Evolutionary conservation across 345 rosid species (phyloP), one percentile per base, ranked within the genome.

Genomic region (Noccaea caerulescens): DNA sequence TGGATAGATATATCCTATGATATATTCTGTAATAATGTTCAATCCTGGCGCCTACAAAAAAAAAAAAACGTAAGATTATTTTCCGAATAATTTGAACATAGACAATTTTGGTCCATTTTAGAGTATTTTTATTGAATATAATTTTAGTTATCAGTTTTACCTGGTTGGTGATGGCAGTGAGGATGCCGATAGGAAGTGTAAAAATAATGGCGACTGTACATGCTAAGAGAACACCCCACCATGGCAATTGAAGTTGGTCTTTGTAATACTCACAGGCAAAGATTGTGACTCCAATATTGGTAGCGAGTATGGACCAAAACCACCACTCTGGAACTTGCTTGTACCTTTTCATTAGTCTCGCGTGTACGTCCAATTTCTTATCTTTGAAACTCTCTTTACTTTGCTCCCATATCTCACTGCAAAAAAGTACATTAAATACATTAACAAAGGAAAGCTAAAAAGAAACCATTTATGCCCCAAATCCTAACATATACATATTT

Each of bases 171-270:
- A 89, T 89, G 57, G 99, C 98, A 1, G 98, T 94, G 72, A 94
- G 88, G 76, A 92, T 89, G 12, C 98, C 99, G 4, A 92, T 85
- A 7, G 99, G 99, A 66, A 94, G 97, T 49, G 98, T 91, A 82
- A 94, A 91, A 7, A 79, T 10, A 61, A 94, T 83, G 72, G 99
- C 99, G 49, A 94, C 73, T 14, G 55, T 71, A 64, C 97, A 94
- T 3, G 99, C 99, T 45, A 94, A 76, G n/a, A 91, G 45, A 56
- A 92, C 98, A 47, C 98, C 99, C 98, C 99, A 94, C 99, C 99
- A 94, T 3, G 98, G 99, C 58, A 91, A 67, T 30, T 91, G 98
- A 74, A 94, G 99, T 80, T 92, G 97, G 6, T 84, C 84, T 52
- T 77, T 91, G 80, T 85, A 94, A 80, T 88, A 92, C 71, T 94